These are phyloP conservation scores for Microstegium vimineum DNA, from an alignment of 176 grass and related monocot genomes.

Conservation along the genomic window DNA sequence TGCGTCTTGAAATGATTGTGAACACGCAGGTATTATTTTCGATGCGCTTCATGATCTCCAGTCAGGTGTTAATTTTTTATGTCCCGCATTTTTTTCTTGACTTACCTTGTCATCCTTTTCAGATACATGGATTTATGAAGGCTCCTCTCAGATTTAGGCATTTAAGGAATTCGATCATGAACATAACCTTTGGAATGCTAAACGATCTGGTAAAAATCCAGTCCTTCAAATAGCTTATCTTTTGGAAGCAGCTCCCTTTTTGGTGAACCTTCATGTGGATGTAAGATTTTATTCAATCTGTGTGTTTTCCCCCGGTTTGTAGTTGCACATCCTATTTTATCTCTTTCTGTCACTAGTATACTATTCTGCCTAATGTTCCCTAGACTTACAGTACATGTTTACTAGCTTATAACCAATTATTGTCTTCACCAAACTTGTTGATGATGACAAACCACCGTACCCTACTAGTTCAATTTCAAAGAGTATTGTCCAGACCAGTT, in stretches of 20 bases:
- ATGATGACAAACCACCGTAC: too few relatives aligned
- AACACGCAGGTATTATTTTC: not conserved
- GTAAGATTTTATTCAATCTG: conserved; percentile 6
- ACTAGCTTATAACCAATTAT: not conserved
- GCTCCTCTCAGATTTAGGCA: not conserved
- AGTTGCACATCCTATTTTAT: not conserved
- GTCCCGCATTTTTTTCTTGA: not conserved
- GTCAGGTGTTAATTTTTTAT: not conserved
- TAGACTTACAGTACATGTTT: not conserved
- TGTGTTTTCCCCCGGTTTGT: not conserved
- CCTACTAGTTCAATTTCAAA: too few relatives aligned
- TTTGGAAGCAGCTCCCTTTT: conserved; percentile 12
- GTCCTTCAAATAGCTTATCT: conserved; percentile 5
- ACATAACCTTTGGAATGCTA: not conserved
- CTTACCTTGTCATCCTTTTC: not conserved
- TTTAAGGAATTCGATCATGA: not conserved
- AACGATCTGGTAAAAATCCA: not conserved
- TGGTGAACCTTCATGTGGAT: conserved; percentile 10
- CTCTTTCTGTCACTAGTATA: not conserved
- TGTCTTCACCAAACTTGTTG: not conserved
- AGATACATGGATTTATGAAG: conserved; percentile 20
- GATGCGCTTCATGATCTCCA: not conserved
- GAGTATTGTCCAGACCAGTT: not conserved
- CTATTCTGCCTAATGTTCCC: too few relatives aligned
- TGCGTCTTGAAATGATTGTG: not conserved